phyloP scores from a whole-genome alignment of 306 rosid species.

The Oxytropis ochrocephala region DNA sequence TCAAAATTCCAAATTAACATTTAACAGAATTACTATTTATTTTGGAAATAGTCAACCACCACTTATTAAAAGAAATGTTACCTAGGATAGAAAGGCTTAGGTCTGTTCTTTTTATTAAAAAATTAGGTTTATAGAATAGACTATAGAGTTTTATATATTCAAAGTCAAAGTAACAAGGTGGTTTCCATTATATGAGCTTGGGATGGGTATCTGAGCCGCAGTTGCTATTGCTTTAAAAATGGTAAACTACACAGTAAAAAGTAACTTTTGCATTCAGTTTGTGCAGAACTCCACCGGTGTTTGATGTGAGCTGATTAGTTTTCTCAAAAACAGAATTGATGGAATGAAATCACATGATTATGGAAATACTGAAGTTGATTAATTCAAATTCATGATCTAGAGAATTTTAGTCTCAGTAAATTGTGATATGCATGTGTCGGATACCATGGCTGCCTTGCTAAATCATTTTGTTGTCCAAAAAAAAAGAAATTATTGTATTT shows the following conservation, averaged over 20 bases:
- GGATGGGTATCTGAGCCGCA: background rate
- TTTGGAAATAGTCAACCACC: background rate
- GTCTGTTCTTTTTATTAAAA: background rate
- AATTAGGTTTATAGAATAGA: background rate
- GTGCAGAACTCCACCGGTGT: background rate
- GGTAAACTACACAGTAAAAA: background rate
- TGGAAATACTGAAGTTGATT: background rate
- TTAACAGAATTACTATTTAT: background rate
- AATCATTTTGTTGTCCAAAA: background rate
- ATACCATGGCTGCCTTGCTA: background rate
- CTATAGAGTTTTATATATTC: background rate
- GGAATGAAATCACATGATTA: background rate
- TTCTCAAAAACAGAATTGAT: background rate
- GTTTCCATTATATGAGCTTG: background rate
- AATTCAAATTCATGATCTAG: background rate
- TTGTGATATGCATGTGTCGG: background rate
- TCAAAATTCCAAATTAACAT: background rate
- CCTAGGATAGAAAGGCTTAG: background rate
- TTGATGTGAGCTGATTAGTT: background rate
- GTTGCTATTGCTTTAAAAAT: background rate
- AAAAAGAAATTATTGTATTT: background rate
- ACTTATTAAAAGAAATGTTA: background rate
- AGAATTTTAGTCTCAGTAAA: background rate
- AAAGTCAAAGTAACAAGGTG: constrained; percentile 5
- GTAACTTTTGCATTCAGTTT: background rate